phyloP scores from a whole-genome alignment of 208 protist species.

The Wallacemonas sp. region DNA sequence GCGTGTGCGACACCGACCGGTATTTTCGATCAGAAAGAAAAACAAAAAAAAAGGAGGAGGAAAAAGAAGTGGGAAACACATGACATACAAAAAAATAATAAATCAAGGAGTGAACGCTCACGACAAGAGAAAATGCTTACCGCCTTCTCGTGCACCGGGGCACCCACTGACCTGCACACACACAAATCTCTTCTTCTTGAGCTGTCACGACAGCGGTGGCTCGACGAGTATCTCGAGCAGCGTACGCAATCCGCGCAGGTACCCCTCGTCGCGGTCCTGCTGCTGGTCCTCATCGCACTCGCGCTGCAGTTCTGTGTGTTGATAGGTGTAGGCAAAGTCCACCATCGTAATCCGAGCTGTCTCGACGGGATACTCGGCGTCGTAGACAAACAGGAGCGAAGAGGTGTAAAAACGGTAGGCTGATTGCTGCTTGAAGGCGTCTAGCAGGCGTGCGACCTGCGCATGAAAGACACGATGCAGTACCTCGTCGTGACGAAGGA shows the following conservation, averaged over 20 bases:
- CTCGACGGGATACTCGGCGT: conserved; percentile 52
- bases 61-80: no score
- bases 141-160: no score
- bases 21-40: no score
- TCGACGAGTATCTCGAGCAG: conserved; percentile 31
- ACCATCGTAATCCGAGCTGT: conserved; percentile 85
- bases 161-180: no score
- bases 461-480: conserved; percentile 32
- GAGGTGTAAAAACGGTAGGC: conserved; percentile 86
- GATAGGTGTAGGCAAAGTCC: conserved; percentile 89
- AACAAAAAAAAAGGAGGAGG: no score
- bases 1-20: no score
- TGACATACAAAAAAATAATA: no score
- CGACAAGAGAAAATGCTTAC: no score
- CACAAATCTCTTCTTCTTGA: not conserved
- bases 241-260: conserved; percentile 73
- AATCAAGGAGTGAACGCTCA: no score
- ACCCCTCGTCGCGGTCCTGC: conserved; percentile 66
- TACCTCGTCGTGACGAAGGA: conserved; percentile 25
- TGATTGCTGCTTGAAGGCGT: conserved; percentile 54
- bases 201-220: not conserved
- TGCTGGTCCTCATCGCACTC: conserved; percentile 59
- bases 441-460: conserved; percentile 54
- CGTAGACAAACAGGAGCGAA: conserved; percentile 86
- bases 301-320: conserved; percentile 53